phyloP scores from a whole-genome alignment of 495 filamentous ascomycete genomes.

The Podospora didyma region DNA sequence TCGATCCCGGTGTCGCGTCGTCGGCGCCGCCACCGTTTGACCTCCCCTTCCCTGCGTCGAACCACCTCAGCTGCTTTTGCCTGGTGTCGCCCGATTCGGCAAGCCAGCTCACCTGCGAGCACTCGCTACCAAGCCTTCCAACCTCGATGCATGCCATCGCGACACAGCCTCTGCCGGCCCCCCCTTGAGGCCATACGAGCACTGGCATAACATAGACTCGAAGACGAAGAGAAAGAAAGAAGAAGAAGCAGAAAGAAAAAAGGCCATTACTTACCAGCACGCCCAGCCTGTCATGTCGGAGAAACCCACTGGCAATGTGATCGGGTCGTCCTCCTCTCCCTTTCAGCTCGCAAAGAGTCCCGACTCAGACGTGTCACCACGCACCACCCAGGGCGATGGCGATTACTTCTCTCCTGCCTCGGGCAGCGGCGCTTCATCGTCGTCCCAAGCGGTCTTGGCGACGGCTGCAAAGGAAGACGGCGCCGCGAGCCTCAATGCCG shows the following conservation, averaged over 20 bases:
- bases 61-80: background rate
- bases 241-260: no score
- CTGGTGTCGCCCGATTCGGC: background rate
- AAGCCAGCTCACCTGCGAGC: background rate
- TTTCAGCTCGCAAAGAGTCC: slow-evolving; percentile 28
- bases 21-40: background rate
- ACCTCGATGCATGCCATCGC: slow-evolving; percentile 38
- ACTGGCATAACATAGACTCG: slow-evolving; percentile 27
- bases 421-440: background rate
- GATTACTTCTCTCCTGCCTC: slow-evolving; percentile 34
- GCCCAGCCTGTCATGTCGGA: slow-evolving; percentile 25
- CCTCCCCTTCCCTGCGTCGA: background rate
- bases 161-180: slow-evolving; percentile 44
- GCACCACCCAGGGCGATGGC: slow-evolving; percentile 19
- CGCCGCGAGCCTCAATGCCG: slow-evolving; percentile 4
- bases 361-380: slow-evolving; percentile 37
- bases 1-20: background rate
- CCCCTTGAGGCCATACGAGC: slow-evolving; percentile 40
- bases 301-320: slow-evolving; percentile 26
- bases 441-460: background rate
- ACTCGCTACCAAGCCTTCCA: background rate
- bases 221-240: no score
- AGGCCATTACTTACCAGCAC: background rate
- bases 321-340: slow-evolving; percentile 17
- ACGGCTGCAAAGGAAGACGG: slow-evolving; percentile 18